Evolutionary conservation across 2,329 filamentous ascomycete genomes (phyloP).

Genomic region (Penicillium sp.): DNA sequence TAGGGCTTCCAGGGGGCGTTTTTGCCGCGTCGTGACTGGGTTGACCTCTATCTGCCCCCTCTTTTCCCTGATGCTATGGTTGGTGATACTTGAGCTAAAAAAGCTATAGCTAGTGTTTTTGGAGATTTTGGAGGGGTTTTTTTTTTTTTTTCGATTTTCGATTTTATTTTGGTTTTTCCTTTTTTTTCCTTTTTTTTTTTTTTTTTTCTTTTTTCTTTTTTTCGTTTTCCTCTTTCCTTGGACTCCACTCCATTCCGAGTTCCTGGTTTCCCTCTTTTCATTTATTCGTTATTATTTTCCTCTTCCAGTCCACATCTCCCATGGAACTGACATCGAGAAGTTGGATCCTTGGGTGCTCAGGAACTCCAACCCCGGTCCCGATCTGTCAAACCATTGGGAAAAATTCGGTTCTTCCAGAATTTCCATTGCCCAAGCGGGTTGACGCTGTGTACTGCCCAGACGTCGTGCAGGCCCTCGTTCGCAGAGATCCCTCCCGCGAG

Average conservation of each 20-base stretch:
- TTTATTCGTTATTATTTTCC: neutral
- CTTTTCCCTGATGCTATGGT: neutral
- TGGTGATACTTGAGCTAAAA: neutral
- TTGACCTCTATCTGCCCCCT: neutral
- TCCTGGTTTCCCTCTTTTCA: neutral
- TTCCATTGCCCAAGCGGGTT: neutral
- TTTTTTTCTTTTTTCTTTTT: no score
- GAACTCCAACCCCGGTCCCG: neutral
- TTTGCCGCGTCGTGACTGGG: neutral
- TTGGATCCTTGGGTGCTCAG: neutral
- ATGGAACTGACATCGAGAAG: neutral
- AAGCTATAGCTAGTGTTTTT: neutral
- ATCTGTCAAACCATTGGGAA: neutral
- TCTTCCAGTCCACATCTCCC: neutral
- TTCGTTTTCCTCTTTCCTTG: neutral
- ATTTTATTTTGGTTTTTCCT: no score
- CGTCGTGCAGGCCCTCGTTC: slow-evolving; percentile 11
- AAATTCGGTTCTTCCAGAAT: slow-evolving; percentile 15
- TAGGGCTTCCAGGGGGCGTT: neutral
- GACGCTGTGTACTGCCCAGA: slow-evolving; percentile 8
- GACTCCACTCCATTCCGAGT: neutral
- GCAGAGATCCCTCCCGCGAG: slow-evolving; percentile 8
- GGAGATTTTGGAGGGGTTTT: neutral
- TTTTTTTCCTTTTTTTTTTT: no score
- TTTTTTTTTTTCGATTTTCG: neutral